phyloP scores from a whole-genome alignment of 768 basidiomycete genomes.

The Cubamyces sp. region DNA sequence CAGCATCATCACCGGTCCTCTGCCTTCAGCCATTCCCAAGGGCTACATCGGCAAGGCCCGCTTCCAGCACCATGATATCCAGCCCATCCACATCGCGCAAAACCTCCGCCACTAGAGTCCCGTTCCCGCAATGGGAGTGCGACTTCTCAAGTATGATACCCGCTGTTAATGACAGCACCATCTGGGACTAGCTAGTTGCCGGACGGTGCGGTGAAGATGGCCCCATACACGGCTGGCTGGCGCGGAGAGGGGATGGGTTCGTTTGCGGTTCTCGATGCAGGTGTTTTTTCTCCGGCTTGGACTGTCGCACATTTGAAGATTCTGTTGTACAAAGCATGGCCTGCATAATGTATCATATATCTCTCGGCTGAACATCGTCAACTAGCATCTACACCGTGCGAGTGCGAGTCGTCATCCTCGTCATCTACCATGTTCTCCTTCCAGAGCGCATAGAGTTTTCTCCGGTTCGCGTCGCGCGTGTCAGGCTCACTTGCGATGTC shows the following conservation, averaged over 20 bases:
- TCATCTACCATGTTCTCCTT: conserved; percentile 59
- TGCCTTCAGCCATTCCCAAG: conserved; percentile 28
- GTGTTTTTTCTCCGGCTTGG: background rate
- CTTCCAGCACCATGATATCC: conserved; percentile 20
- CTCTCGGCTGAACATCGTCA: conserved; percentile 5
- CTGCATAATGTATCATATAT: conserved; percentile 18
- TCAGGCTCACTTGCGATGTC: conserved; percentile 72
- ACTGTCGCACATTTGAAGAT: conserved; percentile 1
- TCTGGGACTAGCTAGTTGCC: conserved; percentile 17
- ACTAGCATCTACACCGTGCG: conserved; percentile 22
- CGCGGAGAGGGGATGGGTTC: background rate
- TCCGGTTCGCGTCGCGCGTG: conserved; percentile 77
- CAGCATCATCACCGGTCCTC: conserved; percentile 22
- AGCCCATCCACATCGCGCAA: conserved; percentile 21
- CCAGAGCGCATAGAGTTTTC: conserved; percentile 85
- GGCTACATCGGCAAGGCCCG: conserved; percentile 27
- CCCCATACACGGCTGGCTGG: conserved; percentile 1
- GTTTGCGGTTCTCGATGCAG: background rate
- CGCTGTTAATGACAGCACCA: conserved; percentile 23
- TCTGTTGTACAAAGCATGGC: conserved; percentile 16
- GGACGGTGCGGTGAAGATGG: background rate
- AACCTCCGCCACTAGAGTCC: conserved; percentile 16
- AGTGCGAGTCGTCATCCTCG: conserved; percentile 38
- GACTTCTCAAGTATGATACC: conserved; percentile 22
- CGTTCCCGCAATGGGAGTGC: conserved; percentile 6